phyloP scores from a whole-genome alignment of 495 filamentous ascomycete genomes.

The Tuber aestivum region DNA sequence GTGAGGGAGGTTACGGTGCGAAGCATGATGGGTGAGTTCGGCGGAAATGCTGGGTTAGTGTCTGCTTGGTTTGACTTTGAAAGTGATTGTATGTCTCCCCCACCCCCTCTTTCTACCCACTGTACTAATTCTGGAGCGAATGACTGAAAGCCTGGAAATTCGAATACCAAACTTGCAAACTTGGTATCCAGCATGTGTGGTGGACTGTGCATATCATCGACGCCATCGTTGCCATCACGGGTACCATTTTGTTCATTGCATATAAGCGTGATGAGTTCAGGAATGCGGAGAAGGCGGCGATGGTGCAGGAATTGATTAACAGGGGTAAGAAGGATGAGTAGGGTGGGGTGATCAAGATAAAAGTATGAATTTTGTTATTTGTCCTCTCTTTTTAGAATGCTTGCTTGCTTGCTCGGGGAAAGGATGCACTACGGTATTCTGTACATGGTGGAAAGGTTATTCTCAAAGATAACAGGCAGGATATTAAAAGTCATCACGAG shows the following conservation, averaged over 20 bases:
- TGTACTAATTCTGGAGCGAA: constrained; percentile 1
- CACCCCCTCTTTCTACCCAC: neutral
- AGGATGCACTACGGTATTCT: neutral
- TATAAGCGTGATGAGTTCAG: constrained; percentile 29
- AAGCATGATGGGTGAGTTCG: constrained; percentile 97
- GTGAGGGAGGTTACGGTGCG: constrained; percentile 87
- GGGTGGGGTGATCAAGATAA: neutral
- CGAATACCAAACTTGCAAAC: constrained; percentile 66
- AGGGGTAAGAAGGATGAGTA: constrained; percentile 14
- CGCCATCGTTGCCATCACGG: constrained; percentile 49
- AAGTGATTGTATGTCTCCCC: constrained; percentile 33
- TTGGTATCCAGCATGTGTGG: constrained; percentile 89
- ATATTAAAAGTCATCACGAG: neutral
- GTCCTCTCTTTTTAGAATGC: neutral
- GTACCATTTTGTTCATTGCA: constrained; percentile 22
- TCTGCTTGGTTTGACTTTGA: constrained; percentile 79
- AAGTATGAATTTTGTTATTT: neutral
- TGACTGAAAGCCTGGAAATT: constrained; percentile 62
- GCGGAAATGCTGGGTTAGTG: constrained; percentile 79
- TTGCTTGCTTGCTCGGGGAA: neutral
- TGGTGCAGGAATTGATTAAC: constrained; percentile 29
- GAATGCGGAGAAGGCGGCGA: constrained; percentile 33
- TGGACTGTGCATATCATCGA: constrained; percentile 78
- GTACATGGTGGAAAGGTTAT: neutral
- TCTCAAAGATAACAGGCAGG: neutral